Percentiles rank a stretch among this genome's conserved stretches.
phyloP scores from a whole-genome alignment of 305 asterid species.

The Stenogyne calaminthoides region DNA sequence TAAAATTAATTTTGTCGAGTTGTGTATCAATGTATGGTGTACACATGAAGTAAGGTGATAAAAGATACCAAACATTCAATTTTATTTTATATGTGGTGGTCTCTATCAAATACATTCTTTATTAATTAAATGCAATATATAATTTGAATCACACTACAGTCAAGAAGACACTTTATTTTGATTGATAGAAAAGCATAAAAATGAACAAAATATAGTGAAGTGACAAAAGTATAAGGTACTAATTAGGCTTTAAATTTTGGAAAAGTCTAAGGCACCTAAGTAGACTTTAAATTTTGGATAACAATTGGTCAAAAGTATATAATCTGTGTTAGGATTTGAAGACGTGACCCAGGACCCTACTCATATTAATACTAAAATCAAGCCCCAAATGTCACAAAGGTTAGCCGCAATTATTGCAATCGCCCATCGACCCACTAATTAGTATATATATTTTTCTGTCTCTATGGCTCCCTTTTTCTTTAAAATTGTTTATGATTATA shows the following conservation, averaged over 20 bases:
- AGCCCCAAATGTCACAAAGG: constrained; percentile 9
- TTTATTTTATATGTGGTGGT: not conserved
- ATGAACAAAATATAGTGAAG: constrained; percentile 25
- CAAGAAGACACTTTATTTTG: constrained; percentile 38
- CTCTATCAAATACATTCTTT: constrained; percentile 24
- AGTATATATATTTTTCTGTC: not conserved
- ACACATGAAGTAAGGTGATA: not conserved
- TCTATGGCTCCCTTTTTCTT: not conserved
- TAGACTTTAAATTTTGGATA: constrained; percentile 23
- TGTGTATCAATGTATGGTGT: not conserved
- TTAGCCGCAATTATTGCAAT: constrained; percentile 21
- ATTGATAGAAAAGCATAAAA: constrained; percentile 29
- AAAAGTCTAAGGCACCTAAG: not conserved
- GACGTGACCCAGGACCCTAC: constrained; percentile 22
- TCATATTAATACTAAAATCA: not conserved
- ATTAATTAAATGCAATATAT: constrained; percentile 4
- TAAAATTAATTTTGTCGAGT: not conserved
- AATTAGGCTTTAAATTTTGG: constrained; percentile 22
- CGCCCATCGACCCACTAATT: not conserved
- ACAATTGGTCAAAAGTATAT: constrained; percentile 17
- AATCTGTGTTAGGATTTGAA: constrained; percentile 18
- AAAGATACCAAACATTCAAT: constrained; percentile 13
- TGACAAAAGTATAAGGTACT: not conserved
- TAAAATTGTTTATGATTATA: not conserved
- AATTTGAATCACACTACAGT: constrained; percentile 28